Conservation (phyloP, 2,329 filamentous ascomycete genomes). For the Furcasterigmium furcatum region DNA sequence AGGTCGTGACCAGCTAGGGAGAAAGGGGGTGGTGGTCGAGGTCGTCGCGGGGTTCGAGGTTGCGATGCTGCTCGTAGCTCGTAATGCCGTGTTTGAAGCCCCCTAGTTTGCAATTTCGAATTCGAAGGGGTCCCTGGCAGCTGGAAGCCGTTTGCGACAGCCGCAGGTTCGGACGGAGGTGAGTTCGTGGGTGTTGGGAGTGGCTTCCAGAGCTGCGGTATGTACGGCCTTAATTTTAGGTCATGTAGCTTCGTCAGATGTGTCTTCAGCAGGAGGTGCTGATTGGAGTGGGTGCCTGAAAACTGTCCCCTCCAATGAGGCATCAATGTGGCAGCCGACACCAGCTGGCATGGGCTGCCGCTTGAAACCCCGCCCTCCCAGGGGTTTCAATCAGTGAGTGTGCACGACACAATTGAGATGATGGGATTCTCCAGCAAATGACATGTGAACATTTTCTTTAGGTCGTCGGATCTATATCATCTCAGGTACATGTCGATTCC, state of each 20-base stretch:
- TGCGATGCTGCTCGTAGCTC: background rate
- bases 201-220: constrained; percentile 15
- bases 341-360: background rate
- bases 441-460: too few species aligned
- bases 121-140: background rate
- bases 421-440: too few species aligned
- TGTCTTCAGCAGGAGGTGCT: constrained; percentile 13
- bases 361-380: too few species aligned
- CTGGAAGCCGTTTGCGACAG: constrained; percentile 11
- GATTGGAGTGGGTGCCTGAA: constrained; percentile 12
- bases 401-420: too few species aligned
- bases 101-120: background rate
- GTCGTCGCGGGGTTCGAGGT: background rate
- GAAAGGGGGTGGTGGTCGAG: constrained; percentile 8
- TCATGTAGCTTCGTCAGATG: constrained; percentile 15
- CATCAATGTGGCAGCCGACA: background rate
- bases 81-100: background rate
- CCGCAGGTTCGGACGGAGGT: background rate
- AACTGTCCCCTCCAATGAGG: background rate
- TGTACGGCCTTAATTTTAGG: constrained; percentile 13
- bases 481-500: too few species aligned
- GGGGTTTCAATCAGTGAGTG: too few species aligned
- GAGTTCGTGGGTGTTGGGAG: constrained; percentile 6
- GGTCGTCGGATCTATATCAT: too few species aligned
- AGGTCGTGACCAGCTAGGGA: constrained; percentile 9